Base-by-base conservation (phyloP, 1,139 yeast genomes). In the Suhomyces bolitotheri region DNA sequence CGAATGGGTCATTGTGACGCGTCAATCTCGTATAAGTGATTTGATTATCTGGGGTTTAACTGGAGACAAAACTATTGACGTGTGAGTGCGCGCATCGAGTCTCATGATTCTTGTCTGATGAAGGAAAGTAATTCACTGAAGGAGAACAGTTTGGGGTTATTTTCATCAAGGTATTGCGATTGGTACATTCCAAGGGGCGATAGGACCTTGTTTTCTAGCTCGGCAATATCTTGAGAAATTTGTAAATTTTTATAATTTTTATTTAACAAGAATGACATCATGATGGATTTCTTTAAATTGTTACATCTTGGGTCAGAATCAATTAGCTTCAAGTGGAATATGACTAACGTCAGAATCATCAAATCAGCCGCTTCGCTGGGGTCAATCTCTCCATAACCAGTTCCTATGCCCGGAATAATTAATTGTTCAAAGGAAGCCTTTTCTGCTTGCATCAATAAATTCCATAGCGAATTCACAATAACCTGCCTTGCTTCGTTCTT, bases 341-440 rank as follows among this genome's bases (percentile, higher is more conserved):
- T 25, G 10, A 47, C 39, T 2, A 51, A 33, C 4, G 61, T 54
- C 13, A 55, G 54, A 17, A 54, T 29, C 49, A 56, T 55, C 5
- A 51, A 32, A 13, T 46, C 47, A 5, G 59, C 54, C 11, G 49
- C 51, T 7, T 35, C 41, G 7, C 38, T 43, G 15, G 44, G 44
- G 23, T 48, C 49, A 8, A 58, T 32, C 5, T 45, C 42, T 4
- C 65, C 65, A 39, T 50, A 54, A 1, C 64, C 64, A 5, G 62
- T 52, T 2, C 62, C 65, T 6, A 59, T 41, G 1, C 60, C 64
- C 1, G 65, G 65, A n/a, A 59, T 36, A n/a, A 60, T 40, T 24
- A 55, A 27, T 19, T 47, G 48, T 5, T 32, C 34, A 19, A 42
- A 33, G 3, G 10, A 5, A 5, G 16, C 22, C 7, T 27, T 25